Evolutionary conservation across 345 rosid species (phyloP).

Genomic region (Psidium friedrichsthalianum): DNA sequence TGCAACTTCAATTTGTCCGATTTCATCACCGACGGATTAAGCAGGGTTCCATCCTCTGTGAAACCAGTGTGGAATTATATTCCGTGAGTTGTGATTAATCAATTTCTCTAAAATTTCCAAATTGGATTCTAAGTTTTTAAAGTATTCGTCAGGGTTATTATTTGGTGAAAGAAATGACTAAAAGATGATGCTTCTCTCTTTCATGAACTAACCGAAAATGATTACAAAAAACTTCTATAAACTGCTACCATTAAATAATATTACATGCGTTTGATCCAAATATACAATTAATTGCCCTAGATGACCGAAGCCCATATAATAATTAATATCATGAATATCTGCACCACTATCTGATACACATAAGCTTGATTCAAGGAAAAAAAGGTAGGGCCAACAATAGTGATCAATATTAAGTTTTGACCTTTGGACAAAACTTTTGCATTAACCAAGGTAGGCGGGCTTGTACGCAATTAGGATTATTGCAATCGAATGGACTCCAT

Average conservation of each 20-base stretch:
- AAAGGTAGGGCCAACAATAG: not conserved
- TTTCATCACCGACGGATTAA: not conserved
- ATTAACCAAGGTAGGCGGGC: not conserved
- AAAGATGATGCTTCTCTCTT: not conserved
- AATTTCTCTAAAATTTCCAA: not conserved
- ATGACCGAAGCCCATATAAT: not conserved
- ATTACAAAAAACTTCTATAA: not conserved
- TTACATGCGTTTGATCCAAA: not conserved
- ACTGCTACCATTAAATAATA: not conserved
- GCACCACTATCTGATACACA: not conserved
- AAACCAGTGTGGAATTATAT: not conserved
- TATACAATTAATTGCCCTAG: not conserved
- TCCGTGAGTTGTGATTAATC: not conserved
- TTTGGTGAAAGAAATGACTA: not conserved
- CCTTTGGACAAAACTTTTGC: not conserved
- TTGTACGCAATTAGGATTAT: constrained; percentile 26
- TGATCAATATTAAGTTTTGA: not conserved
- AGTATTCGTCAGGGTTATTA: not conserved
- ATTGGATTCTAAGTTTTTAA: not conserved
- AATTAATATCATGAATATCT: not conserved
- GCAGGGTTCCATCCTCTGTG: not conserved
- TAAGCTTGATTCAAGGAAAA: not conserved
- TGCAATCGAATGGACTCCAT: constrained; percentile 9
- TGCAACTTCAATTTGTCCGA: not conserved
- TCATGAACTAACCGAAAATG: not conserved